Evolutionary conservation across 2,329 filamentous ascomycete genomes (phyloP).

Genomic region (Colletotrichum australisinense): DNA sequence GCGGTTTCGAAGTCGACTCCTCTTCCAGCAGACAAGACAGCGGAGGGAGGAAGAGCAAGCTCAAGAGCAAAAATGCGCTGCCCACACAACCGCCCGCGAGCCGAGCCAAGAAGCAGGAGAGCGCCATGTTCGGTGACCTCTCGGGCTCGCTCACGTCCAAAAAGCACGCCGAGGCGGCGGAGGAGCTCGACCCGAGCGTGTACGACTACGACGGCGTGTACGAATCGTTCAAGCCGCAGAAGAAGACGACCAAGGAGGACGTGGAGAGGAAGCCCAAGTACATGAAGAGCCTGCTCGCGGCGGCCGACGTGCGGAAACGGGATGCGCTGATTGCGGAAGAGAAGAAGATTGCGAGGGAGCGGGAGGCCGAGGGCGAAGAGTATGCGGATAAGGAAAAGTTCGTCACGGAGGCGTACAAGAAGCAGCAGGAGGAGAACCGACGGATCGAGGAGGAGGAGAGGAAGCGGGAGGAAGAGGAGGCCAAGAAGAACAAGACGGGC

Average conservation of each 20-base stretch:
- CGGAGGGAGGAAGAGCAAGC: conserved; percentile 45
- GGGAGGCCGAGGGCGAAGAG: conserved; percentile 83
- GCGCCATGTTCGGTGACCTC: conserved; percentile 70
- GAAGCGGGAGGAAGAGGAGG: conserved; percentile 71
- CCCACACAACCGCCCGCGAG: conserved; percentile 55
- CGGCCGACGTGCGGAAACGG: conserved; percentile 81
- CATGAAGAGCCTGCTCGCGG: conserved; percentile 78
- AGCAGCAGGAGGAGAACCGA: conserved; percentile 81
- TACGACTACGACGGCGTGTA: conserved; percentile 90
- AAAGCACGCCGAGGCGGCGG: conserved; percentile 72
- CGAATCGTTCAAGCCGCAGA: conserved; percentile 78
- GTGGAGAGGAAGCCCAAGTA: conserved; percentile 78
- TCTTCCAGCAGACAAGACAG: conserved; percentile 44
- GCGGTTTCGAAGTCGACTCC: conserved; percentile 54
- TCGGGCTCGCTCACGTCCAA: conserved; percentile 73
- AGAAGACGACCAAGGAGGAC: conserved; percentile 64
- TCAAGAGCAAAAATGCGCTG: conserved; percentile 47
- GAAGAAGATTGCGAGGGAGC: conserved; percentile 81
- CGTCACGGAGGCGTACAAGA: conserved; percentile 85
- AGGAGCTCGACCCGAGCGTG: conserved; percentile 76
- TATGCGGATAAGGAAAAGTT: conserved; percentile 88
- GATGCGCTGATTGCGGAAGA: conserved; percentile 84
- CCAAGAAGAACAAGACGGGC: conserved; percentile 71
- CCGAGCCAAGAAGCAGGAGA: conserved; percentile 54
- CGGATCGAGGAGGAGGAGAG: conserved; percentile 79